Evolutionary conservation across 768 basidiomycete species (phyloP).

Genomic region (Naganishia vishniacii): DNA sequence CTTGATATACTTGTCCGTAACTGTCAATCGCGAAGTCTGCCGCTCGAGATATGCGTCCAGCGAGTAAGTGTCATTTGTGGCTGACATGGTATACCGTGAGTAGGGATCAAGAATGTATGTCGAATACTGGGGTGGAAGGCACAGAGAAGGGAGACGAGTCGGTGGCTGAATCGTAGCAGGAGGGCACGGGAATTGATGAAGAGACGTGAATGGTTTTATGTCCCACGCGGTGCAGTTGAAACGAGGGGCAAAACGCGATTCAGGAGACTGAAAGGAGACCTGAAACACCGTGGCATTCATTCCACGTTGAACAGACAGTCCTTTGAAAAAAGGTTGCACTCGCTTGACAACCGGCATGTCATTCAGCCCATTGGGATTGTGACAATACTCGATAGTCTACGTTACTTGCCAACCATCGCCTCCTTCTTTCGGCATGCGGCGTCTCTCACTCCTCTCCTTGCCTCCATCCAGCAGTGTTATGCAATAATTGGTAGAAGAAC

Average conservation of each 20-base stretch:
- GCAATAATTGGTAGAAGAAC: constrained; percentile 49
- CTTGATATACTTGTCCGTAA: neutral
- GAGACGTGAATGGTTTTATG: no score
- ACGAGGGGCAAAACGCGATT: neutral
- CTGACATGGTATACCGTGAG: neutral
- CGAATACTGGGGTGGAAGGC: neutral
- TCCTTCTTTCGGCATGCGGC: no score
- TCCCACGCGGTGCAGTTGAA: neutral
- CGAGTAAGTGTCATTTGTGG: neutral
- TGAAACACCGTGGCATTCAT: neutral
- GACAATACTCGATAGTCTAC: no score
- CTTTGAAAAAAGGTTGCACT: neutral
- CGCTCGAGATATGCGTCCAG: neutral
- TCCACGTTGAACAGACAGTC: neutral
- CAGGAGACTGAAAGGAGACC: neutral
- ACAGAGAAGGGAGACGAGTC: no score
- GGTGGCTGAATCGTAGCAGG: no score
- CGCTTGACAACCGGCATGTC: no score
- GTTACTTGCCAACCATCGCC: neutral
- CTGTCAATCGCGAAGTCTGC: neutral
- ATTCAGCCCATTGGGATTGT: neutral
- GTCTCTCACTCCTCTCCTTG: constrained; percentile 40
- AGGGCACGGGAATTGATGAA: no score
- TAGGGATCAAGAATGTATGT: no score
- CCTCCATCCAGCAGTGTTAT: constrained; percentile 56